Conservation (phyloP, 805 yeast genomes). For the Metschnikowia koreensis region DNA sequence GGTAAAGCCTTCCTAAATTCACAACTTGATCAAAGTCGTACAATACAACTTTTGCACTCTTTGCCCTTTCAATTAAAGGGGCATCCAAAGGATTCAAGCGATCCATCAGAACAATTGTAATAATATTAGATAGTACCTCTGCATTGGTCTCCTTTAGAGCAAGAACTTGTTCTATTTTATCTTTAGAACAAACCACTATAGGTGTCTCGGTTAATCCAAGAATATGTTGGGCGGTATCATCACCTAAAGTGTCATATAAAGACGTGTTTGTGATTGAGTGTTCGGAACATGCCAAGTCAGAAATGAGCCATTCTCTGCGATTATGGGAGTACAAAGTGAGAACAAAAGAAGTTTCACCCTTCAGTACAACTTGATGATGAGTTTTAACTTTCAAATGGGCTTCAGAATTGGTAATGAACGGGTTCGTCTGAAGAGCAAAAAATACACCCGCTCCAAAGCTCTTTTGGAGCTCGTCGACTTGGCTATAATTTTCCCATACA, state of each 20-base stretch:
- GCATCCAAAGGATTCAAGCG: conserved; percentile 14
- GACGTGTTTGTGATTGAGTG: conserved; percentile 38
- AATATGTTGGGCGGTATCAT: conserved; percentile 32
- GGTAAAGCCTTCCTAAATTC: conserved; percentile 40
- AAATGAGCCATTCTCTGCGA: conserved; percentile 37
- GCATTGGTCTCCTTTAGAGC: conserved; percentile 38
- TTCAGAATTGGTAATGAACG: conserved; percentile 26
- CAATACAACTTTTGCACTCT: conserved; percentile 23
- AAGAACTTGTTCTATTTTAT: conserved; percentile 49
- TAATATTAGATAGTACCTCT: conserved; percentile 37
- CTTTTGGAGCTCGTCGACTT: conserved; percentile 5
- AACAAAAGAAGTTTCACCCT: conserved; percentile 30
- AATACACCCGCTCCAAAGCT: conserved; percentile 19
- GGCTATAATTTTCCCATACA: conserved; percentile 12
- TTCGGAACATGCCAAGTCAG: conserved; percentile 35
- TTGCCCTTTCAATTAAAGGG: conserved; percentile 13
- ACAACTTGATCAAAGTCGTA: conserved; percentile 26
- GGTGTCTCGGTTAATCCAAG: conserved; percentile 29
- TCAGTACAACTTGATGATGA: conserved; percentile 7
- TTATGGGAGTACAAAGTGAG: conserved; percentile 35
- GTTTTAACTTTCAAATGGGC: conserved; percentile 26
- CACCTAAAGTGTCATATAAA: conserved; percentile 42
- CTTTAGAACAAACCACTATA: conserved; percentile 39
- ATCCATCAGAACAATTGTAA: conserved; percentile 58
- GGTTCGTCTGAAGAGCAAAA: conserved; percentile 27